Evolutionary conservation across 306 rosid species (phyloP).

Genomic region (Prunus fruticosa): DNA sequence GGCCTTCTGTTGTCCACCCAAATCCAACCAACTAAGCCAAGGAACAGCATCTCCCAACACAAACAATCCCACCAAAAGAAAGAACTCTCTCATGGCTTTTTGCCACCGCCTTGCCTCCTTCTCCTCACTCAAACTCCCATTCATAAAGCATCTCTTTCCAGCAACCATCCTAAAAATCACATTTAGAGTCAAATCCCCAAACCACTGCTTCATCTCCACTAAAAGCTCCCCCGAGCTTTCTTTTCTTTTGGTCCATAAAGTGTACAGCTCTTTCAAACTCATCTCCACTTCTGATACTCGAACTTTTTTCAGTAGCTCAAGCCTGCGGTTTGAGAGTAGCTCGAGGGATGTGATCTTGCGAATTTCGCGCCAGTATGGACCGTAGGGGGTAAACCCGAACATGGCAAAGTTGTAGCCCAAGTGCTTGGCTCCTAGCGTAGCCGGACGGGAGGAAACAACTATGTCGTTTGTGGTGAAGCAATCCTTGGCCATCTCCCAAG

Average conservation of each 20-base stretch:
- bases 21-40: constrained; percentile 37
- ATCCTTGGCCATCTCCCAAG: constrained; percentile 39
- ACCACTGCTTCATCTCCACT: constrained; percentile 43
- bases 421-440: background rate
- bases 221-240: background rate
- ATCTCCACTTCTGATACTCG: constrained; percentile 26
- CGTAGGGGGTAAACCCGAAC: constrained; percentile 34
- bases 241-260: constrained; percentile 17
- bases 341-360: constrained; percentile 33
- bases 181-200: constrained; percentile 40
- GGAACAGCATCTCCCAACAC: constrained; percentile 43
- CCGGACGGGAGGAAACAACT: constrained; percentile 34
- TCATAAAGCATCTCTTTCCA: constrained; percentile 28
- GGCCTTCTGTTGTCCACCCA: constrained; percentile 37
- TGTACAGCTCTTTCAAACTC: constrained; percentile 27
- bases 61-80: constrained; percentile 20
- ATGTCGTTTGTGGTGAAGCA: constrained; percentile 43
- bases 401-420: constrained; percentile 39
- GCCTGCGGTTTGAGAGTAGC: constrained; percentile 40
- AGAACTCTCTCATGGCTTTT: constrained; percentile 20
- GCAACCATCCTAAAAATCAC: constrained; percentile 28
- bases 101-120: constrained; percentile 7
- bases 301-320: constrained; percentile 30
- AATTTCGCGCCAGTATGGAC: constrained; percentile 38
- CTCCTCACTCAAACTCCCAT: background rate